These are phyloP conservation scores for Agastache rugosa DNA, from an alignment of 257 asterid genomes.

Conservation along the genomic window DNA sequence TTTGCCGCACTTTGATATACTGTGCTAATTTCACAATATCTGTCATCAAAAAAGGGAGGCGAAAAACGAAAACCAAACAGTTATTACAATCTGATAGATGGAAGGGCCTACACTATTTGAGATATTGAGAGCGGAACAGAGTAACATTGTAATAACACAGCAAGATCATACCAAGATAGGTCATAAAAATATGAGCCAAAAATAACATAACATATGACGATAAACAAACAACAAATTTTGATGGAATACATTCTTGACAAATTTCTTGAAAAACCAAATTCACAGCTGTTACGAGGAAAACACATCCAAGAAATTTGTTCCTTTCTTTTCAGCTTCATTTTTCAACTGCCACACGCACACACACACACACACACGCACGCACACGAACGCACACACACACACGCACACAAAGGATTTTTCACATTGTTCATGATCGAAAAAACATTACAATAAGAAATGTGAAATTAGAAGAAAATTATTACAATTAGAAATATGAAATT, in stretches of 20 bases:
- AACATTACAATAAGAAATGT: constrained; percentile 67
- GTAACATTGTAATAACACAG: background rate
- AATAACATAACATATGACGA: background rate
- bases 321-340: too few species aligned
- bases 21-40: constrained; percentile 92
- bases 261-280: background rate
- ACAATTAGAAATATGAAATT: constrained; percentile 84
- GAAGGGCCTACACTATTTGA: background rate
- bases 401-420: background rate
- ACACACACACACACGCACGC: too few species aligned
- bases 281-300: too few species aligned
- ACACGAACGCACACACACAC: background rate
- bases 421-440: constrained; percentile 7
- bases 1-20: constrained; percentile 87
- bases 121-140: background rate
- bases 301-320: too few species aligned
- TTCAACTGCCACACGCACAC: background rate
- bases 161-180: constrained; percentile 2
- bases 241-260: background rate
- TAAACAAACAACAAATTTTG: background rate
- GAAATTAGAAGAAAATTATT: constrained; percentile 46
- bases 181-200: background rate
- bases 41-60: constrained; percentile 31
- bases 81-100: background rate
- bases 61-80: constrained; percentile 8